A percentile compares a stretch with the other conserved stretches of the same genome.
Conservation (phyloP, 2,329 filamentous ascomycete species). For the Cladosporium sp. region DNA sequence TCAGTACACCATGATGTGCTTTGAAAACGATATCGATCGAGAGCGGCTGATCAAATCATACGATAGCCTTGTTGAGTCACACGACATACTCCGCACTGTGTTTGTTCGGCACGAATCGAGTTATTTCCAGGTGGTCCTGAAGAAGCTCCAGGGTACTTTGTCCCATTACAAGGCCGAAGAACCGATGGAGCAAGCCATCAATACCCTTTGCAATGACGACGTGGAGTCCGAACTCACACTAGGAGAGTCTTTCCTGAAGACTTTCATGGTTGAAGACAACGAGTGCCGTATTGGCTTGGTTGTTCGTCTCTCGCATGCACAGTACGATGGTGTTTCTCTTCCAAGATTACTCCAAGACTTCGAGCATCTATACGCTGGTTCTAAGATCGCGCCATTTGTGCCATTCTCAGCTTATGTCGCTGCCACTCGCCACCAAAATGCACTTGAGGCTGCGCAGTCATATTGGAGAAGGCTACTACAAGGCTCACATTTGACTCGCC, state of each 20-base stretch:
- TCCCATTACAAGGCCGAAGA: slow-evolving; percentile 15
- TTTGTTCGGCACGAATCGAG: slow-evolving; percentile 20
- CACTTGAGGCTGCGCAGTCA: not conserved
- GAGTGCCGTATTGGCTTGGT: slow-evolving; percentile 26
- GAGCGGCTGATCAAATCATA: slow-evolving; percentile 46
- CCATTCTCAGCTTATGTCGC: slow-evolving; percentile 6
- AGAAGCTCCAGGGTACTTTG: slow-evolving; percentile 17
- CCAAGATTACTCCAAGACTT: slow-evolving; percentile 51
- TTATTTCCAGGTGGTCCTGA: slow-evolving; percentile 5
- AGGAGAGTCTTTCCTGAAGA: slow-evolving; percentile 16
- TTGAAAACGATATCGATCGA: slow-evolving; percentile 47
- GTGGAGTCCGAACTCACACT: slow-evolving; percentile 10
- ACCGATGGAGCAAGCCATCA: slow-evolving; percentile 12
- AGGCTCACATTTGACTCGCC: not conserved
- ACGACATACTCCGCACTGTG: slow-evolving; percentile 32
- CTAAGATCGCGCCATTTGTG: not conserved
- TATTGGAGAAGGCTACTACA: slow-evolving; percentile 15
- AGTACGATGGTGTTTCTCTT: slow-evolving; percentile 44
- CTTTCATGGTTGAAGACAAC: slow-evolving; percentile 18
- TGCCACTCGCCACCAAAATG: not conserved
- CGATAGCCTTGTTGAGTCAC: slow-evolving; percentile 49
- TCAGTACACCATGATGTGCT: slow-evolving; percentile 59
- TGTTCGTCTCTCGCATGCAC: slow-evolving; percentile 29
- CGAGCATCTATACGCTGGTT: slow-evolving; percentile 33
- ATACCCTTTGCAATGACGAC: slow-evolving; percentile 11